Conservation (phyloP, 2,329 filamentous ascomycete genomes). For the Chaetothyriales sp. region DNA sequence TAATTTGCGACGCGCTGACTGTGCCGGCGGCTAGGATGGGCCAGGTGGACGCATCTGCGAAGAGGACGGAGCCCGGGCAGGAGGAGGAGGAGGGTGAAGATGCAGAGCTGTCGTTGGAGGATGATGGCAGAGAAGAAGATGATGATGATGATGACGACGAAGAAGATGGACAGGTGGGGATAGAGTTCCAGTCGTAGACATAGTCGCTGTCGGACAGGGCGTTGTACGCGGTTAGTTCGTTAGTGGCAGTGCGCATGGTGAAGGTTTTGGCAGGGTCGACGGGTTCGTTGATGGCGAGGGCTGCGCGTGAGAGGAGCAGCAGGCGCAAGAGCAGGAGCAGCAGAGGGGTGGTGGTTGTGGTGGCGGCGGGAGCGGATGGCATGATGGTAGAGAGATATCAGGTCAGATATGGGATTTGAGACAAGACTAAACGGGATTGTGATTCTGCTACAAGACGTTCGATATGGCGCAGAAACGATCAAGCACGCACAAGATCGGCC, state of each 20-base stretch:
- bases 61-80: conserved; percentile 8
- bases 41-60: conserved; percentile 30
- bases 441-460: conserved; percentile 1
- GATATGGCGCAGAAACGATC: conserved; percentile 8
- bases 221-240: conserved; percentile 32
- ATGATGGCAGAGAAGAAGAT: no score
- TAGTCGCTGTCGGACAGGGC: conserved; percentile 33
- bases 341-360: conserved; percentile 1
- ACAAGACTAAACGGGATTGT: no score
- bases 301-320: conserved; percentile 8
- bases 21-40: conserved; percentile 31
- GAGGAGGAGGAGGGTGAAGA: background rate
- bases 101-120: no score
- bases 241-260: conserved; percentile 28
- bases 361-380: background rate
- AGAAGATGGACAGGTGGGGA: conserved; percentile 8
- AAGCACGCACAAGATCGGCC: conserved; percentile 6
- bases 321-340: conserved; percentile 8
- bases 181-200: conserved; percentile 36
- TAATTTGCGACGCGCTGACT: conserved; percentile 14
- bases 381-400: background rate
- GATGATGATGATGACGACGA: no score
- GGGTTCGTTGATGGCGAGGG: conserved; percentile 27
- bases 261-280: conserved; percentile 29
- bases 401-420: conserved; percentile 1